phyloP scores from a whole-genome alignment of 2,329 filamentous ascomycete species.

The Anthostomella pinea region DNA sequence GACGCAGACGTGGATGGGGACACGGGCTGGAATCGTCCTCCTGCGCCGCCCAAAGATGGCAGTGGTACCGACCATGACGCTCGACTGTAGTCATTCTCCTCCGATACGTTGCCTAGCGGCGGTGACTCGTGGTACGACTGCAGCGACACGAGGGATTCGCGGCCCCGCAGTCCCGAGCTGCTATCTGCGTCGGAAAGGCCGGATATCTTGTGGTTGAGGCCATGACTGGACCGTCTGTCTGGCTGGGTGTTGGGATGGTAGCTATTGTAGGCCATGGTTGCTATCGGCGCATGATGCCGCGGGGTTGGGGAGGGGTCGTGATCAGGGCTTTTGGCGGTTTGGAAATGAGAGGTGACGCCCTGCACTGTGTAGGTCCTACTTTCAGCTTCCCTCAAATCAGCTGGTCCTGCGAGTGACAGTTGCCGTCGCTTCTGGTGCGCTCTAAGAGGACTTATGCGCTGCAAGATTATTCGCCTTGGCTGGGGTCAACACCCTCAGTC shows the following conservation, averaged over 20 bases:
- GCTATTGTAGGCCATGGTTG: constrained; percentile 26
- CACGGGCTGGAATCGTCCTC: constrained; percentile 23
- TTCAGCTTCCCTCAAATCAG: too few species aligned
- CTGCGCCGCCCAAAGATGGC: constrained; percentile 17
- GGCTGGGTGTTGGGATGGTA: constrained; percentile 17
- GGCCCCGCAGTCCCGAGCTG: constrained; percentile 20
- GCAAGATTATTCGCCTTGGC: too few species aligned
- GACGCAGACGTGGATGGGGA: constrained; percentile 13
- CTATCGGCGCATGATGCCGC: constrained; percentile 16
- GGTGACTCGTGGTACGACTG: constrained; percentile 27
- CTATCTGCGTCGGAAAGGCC: constrained; percentile 27
- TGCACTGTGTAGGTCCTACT: too few species aligned
- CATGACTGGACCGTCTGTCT: constrained; percentile 14
- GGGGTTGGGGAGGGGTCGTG: too few species aligned
- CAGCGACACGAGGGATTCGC: constrained; percentile 32
- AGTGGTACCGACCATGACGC: constrained; percentile 24
- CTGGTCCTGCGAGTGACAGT: too few species aligned
- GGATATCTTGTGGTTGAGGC: constrained; percentile 30
- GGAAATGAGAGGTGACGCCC: too few species aligned
- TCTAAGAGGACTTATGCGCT: too few species aligned
- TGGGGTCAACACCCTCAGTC: too few species aligned
- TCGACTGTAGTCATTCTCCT: constrained; percentile 16
- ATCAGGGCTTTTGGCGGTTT: too few species aligned
- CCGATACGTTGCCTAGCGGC: constrained; percentile 6
- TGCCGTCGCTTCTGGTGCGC: too few species aligned